Evolutionary conservation across 1,284 basidiomycete genomes (phyloP).

Genomic region (Tilletiopsis washingtonensis): DNA sequence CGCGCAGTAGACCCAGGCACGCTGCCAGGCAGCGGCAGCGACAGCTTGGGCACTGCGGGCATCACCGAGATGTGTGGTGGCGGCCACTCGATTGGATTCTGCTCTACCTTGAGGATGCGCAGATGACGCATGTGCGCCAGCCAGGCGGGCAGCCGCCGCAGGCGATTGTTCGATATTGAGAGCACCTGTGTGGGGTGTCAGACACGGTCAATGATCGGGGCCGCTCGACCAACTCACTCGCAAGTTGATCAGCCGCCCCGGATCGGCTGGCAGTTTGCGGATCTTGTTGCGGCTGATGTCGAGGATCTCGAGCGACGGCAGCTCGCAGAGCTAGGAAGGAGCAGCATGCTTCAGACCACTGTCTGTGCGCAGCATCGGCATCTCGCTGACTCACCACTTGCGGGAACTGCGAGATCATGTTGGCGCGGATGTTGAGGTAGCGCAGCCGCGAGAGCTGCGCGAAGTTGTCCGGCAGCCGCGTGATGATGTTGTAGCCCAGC

Average conservation of each 20-base stretch:
- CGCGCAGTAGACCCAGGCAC: no score
- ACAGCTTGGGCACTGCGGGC: conserved; percentile 18
- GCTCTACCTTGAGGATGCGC: conserved; percentile 75
- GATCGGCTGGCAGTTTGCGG: conserved; percentile 65
- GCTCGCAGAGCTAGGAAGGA: conserved; percentile 33
- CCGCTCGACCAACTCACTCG: no score
- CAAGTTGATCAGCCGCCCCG: conserved; percentile 73
- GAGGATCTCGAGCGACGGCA: conserved; percentile 83
- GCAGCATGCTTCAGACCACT: not conserved
- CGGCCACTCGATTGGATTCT: conserved; percentile 82
- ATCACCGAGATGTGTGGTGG: conserved; percentile 33
- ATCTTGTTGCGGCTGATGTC: conserved; percentile 92
- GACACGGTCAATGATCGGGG: no score
- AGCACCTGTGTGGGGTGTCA: no score
- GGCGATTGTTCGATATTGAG: conserved; percentile 75
- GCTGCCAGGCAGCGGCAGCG: no score
- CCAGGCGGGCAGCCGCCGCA: conserved; percentile 71
- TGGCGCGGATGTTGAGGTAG: conserved; percentile 88
- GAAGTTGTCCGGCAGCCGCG: conserved; percentile 72
- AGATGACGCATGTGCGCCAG: conserved; percentile 65
- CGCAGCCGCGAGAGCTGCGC: conserved; percentile 66
- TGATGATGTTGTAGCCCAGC: conserved; percentile 73
- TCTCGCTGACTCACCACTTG: conserved; percentile 70
- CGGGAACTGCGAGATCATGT: conserved; percentile 74
- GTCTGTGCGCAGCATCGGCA: no score